Evolutionary conservation across 345 rosid genomes (phyloP), one percentile per base, ranked within the genome.

Genomic region (Jatropha curcas): DNA sequence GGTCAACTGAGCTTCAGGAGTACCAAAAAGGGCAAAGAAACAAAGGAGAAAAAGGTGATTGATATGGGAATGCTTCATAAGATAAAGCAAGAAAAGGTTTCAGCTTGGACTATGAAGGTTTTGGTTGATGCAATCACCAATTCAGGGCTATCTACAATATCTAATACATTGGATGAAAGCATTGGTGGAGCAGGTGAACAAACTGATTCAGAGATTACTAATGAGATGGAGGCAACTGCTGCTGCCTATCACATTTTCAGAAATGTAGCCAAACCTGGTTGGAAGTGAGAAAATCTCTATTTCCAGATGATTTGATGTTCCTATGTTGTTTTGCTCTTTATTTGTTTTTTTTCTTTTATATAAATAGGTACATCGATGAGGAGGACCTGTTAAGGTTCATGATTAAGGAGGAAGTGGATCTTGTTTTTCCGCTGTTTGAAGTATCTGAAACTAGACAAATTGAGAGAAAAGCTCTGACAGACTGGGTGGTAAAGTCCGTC

Each of bases 51-150:
- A 62, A 92, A 85, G 83, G 78, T 89, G 46, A 85, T 94, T 73
- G 94, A 94, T 82, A 88, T 92, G 93, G 94, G 84, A 41, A 84
- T 81, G 53, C 76, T 92, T 67, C 93, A 92, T 68, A 84, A 83
- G 70, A 82, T 94, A 88, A 92, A 90, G 76, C 89, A 81, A 73
- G 96, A 89, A 60, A 94, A 88, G 77, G 98, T 94, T 41, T 90
- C 98, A 0, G 84, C 96, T 75, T 92, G 96, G 98, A 90, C 93
- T 17, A 90, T 94, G 97, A 86, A 93, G 83, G 86, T 85, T 64
- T 80, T 94, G 85, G 83, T 89, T 10, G 97, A 94, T 63, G 87
- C 92, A 0, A 86, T 92, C 22, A 89, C 85, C 68, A 86, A 73
- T 67, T 88, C 96, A 0, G 87, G 92, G 64, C 82, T 92, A 53